A percentile compares a stretch with the other conserved stretches of the same genome.
Conservation (phyloP, 768 basidiomycete species). For the Lanmaoa pseudosensibilis region DNA sequence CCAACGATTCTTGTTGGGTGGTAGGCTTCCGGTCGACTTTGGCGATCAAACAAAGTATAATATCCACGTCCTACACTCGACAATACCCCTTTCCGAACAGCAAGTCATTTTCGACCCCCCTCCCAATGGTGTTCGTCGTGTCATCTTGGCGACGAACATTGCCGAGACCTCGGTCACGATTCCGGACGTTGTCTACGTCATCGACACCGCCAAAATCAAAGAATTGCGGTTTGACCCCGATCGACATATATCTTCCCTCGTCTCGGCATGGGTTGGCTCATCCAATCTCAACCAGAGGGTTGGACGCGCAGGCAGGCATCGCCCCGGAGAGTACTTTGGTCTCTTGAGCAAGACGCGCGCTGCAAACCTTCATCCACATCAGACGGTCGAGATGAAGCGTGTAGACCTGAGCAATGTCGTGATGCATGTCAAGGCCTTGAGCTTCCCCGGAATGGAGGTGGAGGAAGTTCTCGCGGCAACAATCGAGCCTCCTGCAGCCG, state of each 20-base stretch:
- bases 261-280: constrained; percentile 87
- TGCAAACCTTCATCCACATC: constrained; percentile 66
- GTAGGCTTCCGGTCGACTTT: constrained; percentile 59
- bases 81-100: constrained; percentile 85
- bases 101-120: constrained; percentile 88
- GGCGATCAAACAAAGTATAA: constrained; percentile 54
- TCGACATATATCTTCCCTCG: constrained; percentile 82
- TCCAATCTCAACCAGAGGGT: constrained; percentile 91
- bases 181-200: constrained; percentile 91
- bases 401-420: constrained; percentile 88
- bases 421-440: constrained; percentile 94
- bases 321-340: constrained; percentile 89
- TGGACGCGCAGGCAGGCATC: constrained; percentile 89
- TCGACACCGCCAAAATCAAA: constrained; percentile 87
- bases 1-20: constrained; percentile 58
- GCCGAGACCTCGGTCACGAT: constrained; percentile 96
- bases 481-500: constrained; percentile 84
- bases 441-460: constrained; percentile 81
- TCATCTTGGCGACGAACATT: constrained; percentile 93
- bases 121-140: constrained; percentile 69
- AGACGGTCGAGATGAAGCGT: constrained; percentile 94
- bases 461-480: constrained; percentile 82
- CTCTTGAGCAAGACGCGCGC: constrained; percentile 68
- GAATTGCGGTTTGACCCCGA: constrained; percentile 88
- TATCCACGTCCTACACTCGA: constrained; percentile 86